These are phyloP conservation scores for Oryza punctata DNA, from an alignment of 176 grass and related monocot genomes.

Conservation along the genomic window DNA sequence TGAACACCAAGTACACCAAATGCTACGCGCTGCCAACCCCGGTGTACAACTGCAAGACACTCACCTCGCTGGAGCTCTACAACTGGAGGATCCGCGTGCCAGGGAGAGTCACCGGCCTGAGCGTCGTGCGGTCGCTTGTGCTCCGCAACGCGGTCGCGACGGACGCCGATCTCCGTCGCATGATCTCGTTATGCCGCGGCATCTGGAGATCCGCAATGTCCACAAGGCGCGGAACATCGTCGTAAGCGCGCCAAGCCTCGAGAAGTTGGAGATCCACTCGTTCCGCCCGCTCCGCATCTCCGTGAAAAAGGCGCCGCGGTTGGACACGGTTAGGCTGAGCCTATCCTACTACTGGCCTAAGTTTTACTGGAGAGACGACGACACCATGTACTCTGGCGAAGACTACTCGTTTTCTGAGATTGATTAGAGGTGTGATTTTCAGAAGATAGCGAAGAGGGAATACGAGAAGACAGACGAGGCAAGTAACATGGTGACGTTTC, in stretches of 20 bases:
- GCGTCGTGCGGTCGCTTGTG: conserved; percentile 4
- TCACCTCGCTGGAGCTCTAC: conserved; percentile 36
- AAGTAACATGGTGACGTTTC: conserved; percentile 17
- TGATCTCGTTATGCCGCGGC: neutral
- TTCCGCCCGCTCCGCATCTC: conserved; percentile 5
- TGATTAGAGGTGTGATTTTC: neutral
- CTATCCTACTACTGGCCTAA: conserved; percentile 14
- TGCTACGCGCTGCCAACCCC: neutral
- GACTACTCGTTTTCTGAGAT: neutral
- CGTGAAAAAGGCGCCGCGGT: neutral
- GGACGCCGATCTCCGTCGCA: neutral
- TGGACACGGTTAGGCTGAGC: neutral
- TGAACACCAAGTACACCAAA: neutral
- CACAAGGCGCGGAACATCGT: conserved; percentile 30
- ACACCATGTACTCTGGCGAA: neutral
- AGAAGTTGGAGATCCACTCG: neutral
- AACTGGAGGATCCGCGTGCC: conserved; percentile 5
- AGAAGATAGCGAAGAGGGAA: neutral
- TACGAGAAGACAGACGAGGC: conserved; percentile 10
- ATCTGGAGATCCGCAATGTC: conserved; percentile 6
- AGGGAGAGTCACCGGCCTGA: neutral
- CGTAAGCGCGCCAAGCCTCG: conserved; percentile 12
- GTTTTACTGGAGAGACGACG: neutral
- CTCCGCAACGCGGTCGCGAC: neutral
- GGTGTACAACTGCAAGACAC: conserved; percentile 17